Percentiles rank a stretch among this genome's conserved stretches.
phyloP scores from a whole-genome alignment of 2,329 filamentous ascomycete species.

The Paecilomyces sp. region DNA sequence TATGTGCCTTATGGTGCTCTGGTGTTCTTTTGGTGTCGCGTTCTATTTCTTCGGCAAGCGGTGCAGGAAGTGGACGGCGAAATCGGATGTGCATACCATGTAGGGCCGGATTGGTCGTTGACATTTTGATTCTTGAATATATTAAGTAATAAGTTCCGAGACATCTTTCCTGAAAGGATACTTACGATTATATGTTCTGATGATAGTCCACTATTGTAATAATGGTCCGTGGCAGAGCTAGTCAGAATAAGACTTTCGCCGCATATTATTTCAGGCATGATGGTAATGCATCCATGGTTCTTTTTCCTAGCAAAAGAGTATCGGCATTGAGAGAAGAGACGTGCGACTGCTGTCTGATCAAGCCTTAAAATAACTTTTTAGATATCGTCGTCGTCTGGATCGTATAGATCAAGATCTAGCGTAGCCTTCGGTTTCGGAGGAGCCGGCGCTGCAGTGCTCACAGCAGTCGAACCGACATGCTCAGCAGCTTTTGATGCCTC shows the following conservation, averaged over 20 bases:
- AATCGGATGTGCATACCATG: conserved; percentile 50
- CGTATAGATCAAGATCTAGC: conserved; percentile 38
- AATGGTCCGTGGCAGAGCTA: too few relatives aligned
- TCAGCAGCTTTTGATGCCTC: conserved; percentile 28
- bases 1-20: conserved; percentile 46
- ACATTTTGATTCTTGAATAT: background rate
- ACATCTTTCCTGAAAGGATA: too few relatives aligned
- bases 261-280: too few relatives aligned
- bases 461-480: conserved; percentile 19
- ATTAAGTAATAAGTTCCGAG: too few relatives aligned
- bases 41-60: conserved; percentile 55
- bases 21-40: conserved; percentile 47
- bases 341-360: too few relatives aligned
- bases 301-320: too few relatives aligned
- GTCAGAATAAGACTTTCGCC: too few relatives aligned
- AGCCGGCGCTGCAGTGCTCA: conserved; percentile 7
- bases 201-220: too few relatives aligned
- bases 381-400: conserved; percentile 40
- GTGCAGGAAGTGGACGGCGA: conserved; percentile 49
- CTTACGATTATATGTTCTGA: too few relatives aligned
- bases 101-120: conserved; percentile 16
- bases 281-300: too few relatives aligned
- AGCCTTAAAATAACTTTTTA: conserved; percentile 6
- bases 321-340: too few relatives aligned
- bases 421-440: conserved; percentile 30